Percentiles rank a stretch among this genome's conserved stretches.
phyloP scores from a whole-genome alignment of 1,284 basidiomycete species.

The Mycena citricolor region DNA sequence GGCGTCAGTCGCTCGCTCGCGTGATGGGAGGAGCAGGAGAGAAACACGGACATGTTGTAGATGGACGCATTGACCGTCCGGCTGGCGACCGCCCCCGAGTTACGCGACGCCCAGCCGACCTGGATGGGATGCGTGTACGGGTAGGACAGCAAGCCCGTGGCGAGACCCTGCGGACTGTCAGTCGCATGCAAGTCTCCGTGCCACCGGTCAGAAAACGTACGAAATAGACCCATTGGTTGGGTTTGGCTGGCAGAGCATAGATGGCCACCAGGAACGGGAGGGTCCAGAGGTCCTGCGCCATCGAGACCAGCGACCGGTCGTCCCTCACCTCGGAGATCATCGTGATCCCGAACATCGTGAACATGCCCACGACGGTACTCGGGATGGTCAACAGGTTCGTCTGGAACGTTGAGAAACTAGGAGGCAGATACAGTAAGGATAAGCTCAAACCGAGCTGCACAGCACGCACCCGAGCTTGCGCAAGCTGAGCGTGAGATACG shows the following conservation, averaged over 20 bases:
- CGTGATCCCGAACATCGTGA: conserved; percentile 45
- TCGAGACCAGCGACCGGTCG: conserved; percentile 46
- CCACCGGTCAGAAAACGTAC: conserved; percentile 26
- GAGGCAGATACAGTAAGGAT: background rate
- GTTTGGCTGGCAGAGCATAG: conserved; percentile 42
- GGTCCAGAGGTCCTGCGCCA: conserved; percentile 51
- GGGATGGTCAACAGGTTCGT: conserved; percentile 66
- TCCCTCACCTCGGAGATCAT: conserved; percentile 47
- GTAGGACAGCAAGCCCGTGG: conserved; percentile 36
- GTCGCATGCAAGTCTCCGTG: background rate
- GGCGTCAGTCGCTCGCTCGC: background rate
- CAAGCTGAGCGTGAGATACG: conserved; percentile 64
- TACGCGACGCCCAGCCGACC: conserved; percentile 56
- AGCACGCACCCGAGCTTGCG: conserved; percentile 49
- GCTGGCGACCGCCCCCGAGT: conserved; percentile 53
- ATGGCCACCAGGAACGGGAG: conserved; percentile 53
- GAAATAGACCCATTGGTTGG: conserved; percentile 51
- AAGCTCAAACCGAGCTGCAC: background rate
- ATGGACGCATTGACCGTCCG: conserved; percentile 54
- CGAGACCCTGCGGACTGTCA: conserved; percentile 29
- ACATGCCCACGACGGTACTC: conserved; percentile 40
- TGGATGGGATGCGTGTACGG: conserved; percentile 41
- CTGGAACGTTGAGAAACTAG: conserved; percentile 57
- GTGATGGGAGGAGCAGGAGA: no score
- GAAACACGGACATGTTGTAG: conserved; percentile 49